Percentiles rank a stretch among this genome's conserved stretches.
Evolutionary conservation across 495 filamentous ascomycete genomes (phyloP).

Genomic region (Cercophora sp.): DNA sequence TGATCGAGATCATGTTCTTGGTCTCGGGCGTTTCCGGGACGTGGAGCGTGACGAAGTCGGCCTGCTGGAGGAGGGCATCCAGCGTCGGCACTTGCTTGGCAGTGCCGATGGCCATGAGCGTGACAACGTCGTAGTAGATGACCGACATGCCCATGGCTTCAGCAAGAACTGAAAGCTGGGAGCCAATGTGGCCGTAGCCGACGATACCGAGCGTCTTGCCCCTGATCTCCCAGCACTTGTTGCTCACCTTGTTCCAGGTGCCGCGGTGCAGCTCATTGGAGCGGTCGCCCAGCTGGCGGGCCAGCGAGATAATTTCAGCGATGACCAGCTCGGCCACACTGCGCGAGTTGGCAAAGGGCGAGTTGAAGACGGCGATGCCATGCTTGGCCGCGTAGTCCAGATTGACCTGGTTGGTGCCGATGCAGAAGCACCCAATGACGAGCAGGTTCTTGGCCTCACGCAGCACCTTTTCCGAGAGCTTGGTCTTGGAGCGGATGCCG

Average conservation of each 20-base stretch:
- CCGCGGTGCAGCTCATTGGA: constrained; percentile 92
- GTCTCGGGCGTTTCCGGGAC: constrained; percentile 93
- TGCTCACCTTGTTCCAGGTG: constrained; percentile 97
- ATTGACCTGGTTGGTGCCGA: constrained; percentile 98
- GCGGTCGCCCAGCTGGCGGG: constrained; percentile 88
- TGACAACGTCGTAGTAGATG: constrained; percentile 90
- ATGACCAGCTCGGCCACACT: constrained; percentile 96
- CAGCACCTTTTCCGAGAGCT: constrained; percentile 80
- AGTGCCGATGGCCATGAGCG: constrained; percentile 88
- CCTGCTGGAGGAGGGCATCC: constrained; percentile 64
- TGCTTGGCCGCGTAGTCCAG: constrained; percentile 84
- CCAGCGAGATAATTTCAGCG: constrained; percentile 84
- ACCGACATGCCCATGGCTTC: constrained; percentile 98
- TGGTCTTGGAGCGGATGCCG: constrained; percentile 97
- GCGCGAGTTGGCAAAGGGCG: constrained; percentile 95
- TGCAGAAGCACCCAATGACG: constrained; percentile 98
- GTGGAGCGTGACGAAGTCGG: constrained; percentile 92
- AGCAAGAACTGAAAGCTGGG: constrained; percentile 90
- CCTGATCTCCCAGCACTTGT: constrained; percentile 94
- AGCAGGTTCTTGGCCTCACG: constrained; percentile 88
- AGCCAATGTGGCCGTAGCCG: constrained; percentile 97
- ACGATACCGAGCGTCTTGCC: constrained; percentile 97
- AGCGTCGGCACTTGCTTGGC: constrained; percentile 77
- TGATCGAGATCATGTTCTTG: constrained; percentile 74
- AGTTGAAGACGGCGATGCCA: constrained; percentile 98